These are phyloP conservation scores for Phytophthora syringae DNA, from an alignment of 352 stramenopile species.

Conservation along the genomic window DNA sequence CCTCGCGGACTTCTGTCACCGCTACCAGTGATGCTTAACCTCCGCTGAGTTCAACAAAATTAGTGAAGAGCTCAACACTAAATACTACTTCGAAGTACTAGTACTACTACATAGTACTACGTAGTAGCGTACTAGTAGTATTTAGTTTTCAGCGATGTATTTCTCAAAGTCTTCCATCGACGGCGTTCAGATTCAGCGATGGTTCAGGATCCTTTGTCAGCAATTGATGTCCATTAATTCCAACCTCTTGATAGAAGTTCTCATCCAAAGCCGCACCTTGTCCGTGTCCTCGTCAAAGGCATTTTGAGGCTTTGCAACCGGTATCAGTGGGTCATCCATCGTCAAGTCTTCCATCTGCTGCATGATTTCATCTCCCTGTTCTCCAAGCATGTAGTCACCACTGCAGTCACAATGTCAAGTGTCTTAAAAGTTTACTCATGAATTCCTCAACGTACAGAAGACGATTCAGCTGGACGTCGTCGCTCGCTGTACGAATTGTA, in stretches of 20 bases:
- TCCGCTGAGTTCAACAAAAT: too few relatives aligned
- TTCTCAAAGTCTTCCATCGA: conserved; percentile 55
- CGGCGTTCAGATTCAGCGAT: conserved; percentile 7
- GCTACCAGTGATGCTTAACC: conserved; percentile 43
- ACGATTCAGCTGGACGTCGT: conserved; percentile 44
- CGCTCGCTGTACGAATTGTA: conserved; percentile 2
- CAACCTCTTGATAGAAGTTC: neutral
- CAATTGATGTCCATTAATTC: neutral
- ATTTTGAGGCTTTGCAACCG: neutral
- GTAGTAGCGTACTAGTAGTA: conserved; percentile 33
- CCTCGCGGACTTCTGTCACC: conserved; percentile 63
- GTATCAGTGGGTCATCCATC: conserved; percentile 4
- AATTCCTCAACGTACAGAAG: conserved; percentile 35
- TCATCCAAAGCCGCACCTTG: neutral
- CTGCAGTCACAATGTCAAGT: conserved; percentile 19
- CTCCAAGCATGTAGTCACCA: conserved; percentile 57
- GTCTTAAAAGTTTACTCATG: neutral
- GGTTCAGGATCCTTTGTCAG: conserved; percentile 4
- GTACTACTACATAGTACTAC: too few relatives aligned
- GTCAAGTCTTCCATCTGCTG: conserved; percentile 55
- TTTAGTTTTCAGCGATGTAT: conserved; percentile 62
- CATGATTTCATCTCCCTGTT: conserved; percentile 53
- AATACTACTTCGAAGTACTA: too few relatives aligned
- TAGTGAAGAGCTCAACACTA: too few relatives aligned
- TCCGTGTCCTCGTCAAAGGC: neutral